These are phyloP conservation scores for Neopestalotiopsis sp. DNA, from an alignment of 2,329 filamentous ascomycete genomes.

Conservation along the genomic window DNA sequence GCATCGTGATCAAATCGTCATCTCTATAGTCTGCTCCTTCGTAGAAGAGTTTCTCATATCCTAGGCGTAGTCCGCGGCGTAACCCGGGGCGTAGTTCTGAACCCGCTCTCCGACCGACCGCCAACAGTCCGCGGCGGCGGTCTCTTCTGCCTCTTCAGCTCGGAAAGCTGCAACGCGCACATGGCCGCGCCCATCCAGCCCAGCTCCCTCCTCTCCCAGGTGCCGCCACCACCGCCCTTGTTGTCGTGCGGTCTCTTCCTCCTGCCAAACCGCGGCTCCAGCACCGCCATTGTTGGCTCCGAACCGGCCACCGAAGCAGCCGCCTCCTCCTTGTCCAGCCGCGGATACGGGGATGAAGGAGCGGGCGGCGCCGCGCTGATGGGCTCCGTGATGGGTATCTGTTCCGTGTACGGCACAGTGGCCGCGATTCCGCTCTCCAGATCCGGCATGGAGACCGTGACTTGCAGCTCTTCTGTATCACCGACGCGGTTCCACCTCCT, in stretches of 20 bases:
- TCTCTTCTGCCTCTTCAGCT: slow-evolving; percentile 26
- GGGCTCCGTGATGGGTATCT: slow-evolving; percentile 7
- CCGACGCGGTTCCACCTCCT: neutral
- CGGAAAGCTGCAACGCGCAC: slow-evolving; percentile 41
- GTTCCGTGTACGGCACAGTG: slow-evolving; percentile 22
- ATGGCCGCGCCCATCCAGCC: slow-evolving; percentile 53
- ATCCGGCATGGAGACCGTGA: neutral
- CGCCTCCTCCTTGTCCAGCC: slow-evolving; percentile 19
- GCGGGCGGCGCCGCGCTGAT: slow-evolving; percentile 2
- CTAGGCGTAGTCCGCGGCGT: no score
- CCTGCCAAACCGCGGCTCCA: slow-evolving; percentile 35
- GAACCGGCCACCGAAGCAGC: slow-evolving; percentile 21
- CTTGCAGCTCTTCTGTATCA: neutral
- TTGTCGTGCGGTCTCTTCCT: slow-evolving; percentile 27
- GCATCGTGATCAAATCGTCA: neutral
- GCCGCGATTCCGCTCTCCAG: neutral
- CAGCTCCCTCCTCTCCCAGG: slow-evolving; percentile 48
- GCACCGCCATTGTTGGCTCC: slow-evolving; percentile 27
- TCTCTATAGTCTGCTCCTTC: neutral
- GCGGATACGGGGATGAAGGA: slow-evolving; percentile 4
- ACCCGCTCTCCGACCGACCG: neutral
- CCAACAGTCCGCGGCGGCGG: neutral
- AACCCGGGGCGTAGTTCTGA: neutral
- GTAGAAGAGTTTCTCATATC: neutral
- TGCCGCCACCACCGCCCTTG: slow-evolving; percentile 15